These are phyloP conservation scores for Spatholobus suberectus DNA, from an alignment of 306 rosid species.

Conservation along the genomic window DNA sequence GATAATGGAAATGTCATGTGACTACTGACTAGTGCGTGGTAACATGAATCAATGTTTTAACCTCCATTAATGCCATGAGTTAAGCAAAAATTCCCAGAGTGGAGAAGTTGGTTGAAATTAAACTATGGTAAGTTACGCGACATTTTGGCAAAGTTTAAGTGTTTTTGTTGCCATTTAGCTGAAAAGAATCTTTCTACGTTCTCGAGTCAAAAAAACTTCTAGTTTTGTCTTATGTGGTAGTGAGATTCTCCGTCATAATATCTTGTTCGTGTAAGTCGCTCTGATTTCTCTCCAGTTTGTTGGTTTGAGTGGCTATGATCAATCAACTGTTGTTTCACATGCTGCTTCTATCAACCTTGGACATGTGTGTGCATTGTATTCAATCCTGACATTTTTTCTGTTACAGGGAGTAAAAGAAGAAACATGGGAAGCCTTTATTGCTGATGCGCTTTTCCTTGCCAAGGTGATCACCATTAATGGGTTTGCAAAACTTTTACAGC, in stretches of 20 bases:
- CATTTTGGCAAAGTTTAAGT: background rate
- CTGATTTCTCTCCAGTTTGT: background rate
- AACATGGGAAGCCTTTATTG: slow-evolving; percentile 79
- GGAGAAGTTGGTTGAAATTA: background rate
- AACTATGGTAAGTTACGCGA: background rate
- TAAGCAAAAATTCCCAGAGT: no score
- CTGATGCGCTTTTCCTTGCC: slow-evolving; percentile 69
- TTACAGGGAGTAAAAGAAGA: slow-evolving; percentile 80
- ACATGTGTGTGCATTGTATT: slow-evolving; percentile 14
- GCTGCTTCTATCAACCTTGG: background rate
- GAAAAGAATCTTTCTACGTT: background rate
- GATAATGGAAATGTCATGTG: background rate
- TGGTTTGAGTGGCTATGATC: slow-evolving; percentile 6
- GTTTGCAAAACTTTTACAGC: background rate
- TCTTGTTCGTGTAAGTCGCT: background rate
- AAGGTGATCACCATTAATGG: slow-evolving; percentile 59
- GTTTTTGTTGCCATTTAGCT: background rate
- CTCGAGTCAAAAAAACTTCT: background rate
- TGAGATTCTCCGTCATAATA: background rate
- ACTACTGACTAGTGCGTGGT: background rate
- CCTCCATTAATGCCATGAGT: background rate
- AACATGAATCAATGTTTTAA: background rate
- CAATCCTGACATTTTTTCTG: slow-evolving; percentile 9
- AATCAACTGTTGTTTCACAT: slow-evolving; percentile 22
- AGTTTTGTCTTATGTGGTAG: background rate